A percentile compares a stretch with the other conserved stretches of the same genome.
phyloP scores from a whole-genome alignment of 2,329 filamentous ascomycete species.

The Ophiostoma ips region DNA sequence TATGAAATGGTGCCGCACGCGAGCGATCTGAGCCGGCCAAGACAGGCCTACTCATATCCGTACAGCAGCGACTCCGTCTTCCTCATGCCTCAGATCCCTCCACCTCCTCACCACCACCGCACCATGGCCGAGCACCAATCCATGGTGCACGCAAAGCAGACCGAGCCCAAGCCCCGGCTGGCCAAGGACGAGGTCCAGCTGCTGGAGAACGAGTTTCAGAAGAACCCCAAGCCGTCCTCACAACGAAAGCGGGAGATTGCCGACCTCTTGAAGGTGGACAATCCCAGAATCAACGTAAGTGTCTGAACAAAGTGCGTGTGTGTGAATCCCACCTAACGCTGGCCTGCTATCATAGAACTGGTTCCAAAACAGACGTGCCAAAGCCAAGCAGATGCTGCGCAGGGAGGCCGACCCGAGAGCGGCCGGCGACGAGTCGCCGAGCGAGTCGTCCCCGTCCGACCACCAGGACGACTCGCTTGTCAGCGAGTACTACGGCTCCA shows the following conservation, averaged over 20 bases:
- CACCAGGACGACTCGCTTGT: conserved; percentile 16
- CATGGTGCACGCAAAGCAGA: conserved; percentile 17
- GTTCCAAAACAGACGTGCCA: conserved; percentile 54
- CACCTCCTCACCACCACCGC: conserved; percentile 13
- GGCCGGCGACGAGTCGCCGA: conserved; percentile 23
- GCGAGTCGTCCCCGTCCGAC: conserved; percentile 22
- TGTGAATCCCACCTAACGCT: background rate
- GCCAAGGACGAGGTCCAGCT: conserved; percentile 46
- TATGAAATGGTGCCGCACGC: conserved; percentile 3
- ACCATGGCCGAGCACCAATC: conserved; percentile 13
- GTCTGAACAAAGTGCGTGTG: background rate
- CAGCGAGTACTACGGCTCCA: conserved; percentile 21
- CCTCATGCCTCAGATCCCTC: conserved; percentile 5
- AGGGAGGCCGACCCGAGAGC: conserved; percentile 34
- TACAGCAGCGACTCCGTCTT: conserved; percentile 8
- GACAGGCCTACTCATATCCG: conserved; percentile 6
- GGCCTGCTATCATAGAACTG: conserved; percentile 39
- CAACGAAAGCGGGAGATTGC: conserved; percentile 47
- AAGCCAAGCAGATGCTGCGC: conserved; percentile 48
- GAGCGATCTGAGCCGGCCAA: background rate
- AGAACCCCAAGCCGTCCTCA: conserved; percentile 51
- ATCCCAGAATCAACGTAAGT: conserved; percentile 48
- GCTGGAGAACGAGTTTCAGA: conserved; percentile 46
- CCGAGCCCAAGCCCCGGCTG: conserved; percentile 37
- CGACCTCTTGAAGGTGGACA: conserved; percentile 47